Base-by-base conservation (phyloP, 768 basidiomycete species). In the Phaeotremella fagi region DNA sequence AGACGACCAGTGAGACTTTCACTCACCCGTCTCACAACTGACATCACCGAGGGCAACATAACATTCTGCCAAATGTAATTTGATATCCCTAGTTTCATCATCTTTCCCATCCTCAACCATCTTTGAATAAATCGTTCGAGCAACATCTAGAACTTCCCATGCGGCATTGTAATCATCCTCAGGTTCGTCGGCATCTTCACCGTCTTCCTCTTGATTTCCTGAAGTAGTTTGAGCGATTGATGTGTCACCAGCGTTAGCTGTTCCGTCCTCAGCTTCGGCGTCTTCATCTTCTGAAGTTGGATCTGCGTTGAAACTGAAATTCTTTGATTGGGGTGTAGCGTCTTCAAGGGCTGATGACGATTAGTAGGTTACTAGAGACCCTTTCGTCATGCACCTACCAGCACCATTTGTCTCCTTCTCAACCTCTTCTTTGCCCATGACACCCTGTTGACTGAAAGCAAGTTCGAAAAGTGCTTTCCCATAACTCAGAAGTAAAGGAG, bases 131-230 rank as follows among this genome's bases (percentile, higher is more conserved):
- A 94, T 85, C 11, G 85, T 82, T 35, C 92, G 80, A 20, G 94
- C 92, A 51, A 94, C 83, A 63, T 99, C 95, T n/a, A 99, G 79
- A 2, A 94, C 85, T 69, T 95, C 88, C 91, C 94, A 99, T 12
- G 95, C 90, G 23, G 89, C 90, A 61, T 94, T 95, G 74, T 95
- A 95, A 66, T 98, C 95, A 63, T 99, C 95, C 65, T 95, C 94
- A 0, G 88, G 89, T 35, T 70, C 73, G 15, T 71, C 76, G 20
- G 54, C 68, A 0, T 55, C 68, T n/a, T 79, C 66, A 24, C 50
- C 55, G 25, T 62, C 59, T 16, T 68, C 75, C 53, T 81, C 78
- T n/a, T 75, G 74, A 28, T 81, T 79, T 56, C 82, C 79, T 6
- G 38, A 12, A 14, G 38, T 22, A 12, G 38, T 1, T 77, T 84